These are phyloP conservation scores for Acanthochlamys bracteata DNA, from an alignment of 106 monocot species.

Conservation along the genomic window DNA sequence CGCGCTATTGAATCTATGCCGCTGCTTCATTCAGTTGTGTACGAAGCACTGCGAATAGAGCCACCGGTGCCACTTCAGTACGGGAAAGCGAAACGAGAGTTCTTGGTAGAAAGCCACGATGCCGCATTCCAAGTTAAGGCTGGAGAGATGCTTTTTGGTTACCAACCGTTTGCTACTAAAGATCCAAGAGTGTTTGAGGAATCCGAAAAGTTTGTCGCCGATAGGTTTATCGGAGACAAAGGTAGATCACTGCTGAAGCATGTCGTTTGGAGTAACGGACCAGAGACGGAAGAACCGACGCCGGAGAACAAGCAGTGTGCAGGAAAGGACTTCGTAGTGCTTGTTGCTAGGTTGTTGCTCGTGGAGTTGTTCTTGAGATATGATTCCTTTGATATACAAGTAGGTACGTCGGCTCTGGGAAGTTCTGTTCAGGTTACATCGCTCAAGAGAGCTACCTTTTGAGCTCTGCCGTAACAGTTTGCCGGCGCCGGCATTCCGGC, in stretches of 20 bases:
- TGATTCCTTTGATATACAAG: slow-evolving; percentile 63
- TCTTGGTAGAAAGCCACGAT: slow-evolving; percentile 79
- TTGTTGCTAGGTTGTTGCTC: slow-evolving; percentile 55
- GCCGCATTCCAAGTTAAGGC: slow-evolving; percentile 46
- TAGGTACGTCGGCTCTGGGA: slow-evolving; percentile 32
- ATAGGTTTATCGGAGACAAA: slow-evolving; percentile 64
- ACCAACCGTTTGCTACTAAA: slow-evolving; percentile 89
- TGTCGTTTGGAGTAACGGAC: slow-evolving; percentile 89
- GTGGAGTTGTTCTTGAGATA: slow-evolving; percentile 66
- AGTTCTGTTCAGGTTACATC: slow-evolving; percentile 42
- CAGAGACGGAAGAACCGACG: slow-evolving; percentile 68
- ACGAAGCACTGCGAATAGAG: slow-evolving; percentile 82
- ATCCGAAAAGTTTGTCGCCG: slow-evolving; percentile 67
- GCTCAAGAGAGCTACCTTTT: slow-evolving; percentile 47
- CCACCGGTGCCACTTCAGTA: slow-evolving; percentile 88
- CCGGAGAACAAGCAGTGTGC: slow-evolving; percentile 87
- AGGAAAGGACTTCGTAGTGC: slow-evolving; percentile 85
- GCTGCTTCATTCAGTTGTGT: slow-evolving; percentile 69
- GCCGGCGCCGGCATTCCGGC: background rate
- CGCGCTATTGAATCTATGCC: slow-evolving; percentile 55
- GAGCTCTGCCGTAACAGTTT: background rate
- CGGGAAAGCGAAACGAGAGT: slow-evolving; percentile 62
- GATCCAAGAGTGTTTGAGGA: slow-evolving; percentile 69
- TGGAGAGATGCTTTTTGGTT: slow-evolving; percentile 89
- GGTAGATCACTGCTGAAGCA: slow-evolving; percentile 47